Evolutionary conservation across 2,329 filamentous ascomycete species (phyloP), one percentile per base, ranked within the genome.

Genomic region (Arachnomyces sp.): DNA sequence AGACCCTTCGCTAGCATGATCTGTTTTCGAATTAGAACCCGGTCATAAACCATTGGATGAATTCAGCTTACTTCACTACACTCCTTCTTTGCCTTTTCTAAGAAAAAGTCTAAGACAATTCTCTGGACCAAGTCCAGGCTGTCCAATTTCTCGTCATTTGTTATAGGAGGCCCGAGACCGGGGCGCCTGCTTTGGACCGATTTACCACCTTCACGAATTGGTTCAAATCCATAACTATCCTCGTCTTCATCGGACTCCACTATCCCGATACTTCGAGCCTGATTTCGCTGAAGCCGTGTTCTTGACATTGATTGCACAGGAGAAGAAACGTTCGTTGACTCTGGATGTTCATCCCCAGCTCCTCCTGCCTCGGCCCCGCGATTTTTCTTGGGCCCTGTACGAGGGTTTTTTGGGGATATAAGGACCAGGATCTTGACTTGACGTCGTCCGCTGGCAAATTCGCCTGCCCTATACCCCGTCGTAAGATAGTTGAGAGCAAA

Each of bases 401-500:
- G 51, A 41, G 31, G 45, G 45, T 47, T 63, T 61, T 50, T 61
- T 25, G 71, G 66, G 8, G 71, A 71, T 15, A 68, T 59, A 29
- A 71, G 70, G 31, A 81, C 68, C 47, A 77, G 69, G 36, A 82
- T 63, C 43, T 69, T 68, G 45, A 81, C 44, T 45, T 59, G 57
- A 17, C 59, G 55, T 35, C 62, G 60, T 11, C 71, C 68, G 36
- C 50, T 52, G 14, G 61, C 55, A 48, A 73, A 78, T 12, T 73
- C 66, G 12, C 59, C 53, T 39, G 65, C 65, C 30, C 67, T 69
- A n/a, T 60, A 56, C 34, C 68, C 66, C 30, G 62, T 47, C 36
- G 59, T 55, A 36, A 68, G 49, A 56, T 95, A 95, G 49, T 84
- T 79, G 39, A 79, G 76, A 1, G 86, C 76, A 57, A 94, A 89